phyloP scores from a whole-genome alignment of 176 grass and related monocot species.

The Oryza glumipatula region DNA sequence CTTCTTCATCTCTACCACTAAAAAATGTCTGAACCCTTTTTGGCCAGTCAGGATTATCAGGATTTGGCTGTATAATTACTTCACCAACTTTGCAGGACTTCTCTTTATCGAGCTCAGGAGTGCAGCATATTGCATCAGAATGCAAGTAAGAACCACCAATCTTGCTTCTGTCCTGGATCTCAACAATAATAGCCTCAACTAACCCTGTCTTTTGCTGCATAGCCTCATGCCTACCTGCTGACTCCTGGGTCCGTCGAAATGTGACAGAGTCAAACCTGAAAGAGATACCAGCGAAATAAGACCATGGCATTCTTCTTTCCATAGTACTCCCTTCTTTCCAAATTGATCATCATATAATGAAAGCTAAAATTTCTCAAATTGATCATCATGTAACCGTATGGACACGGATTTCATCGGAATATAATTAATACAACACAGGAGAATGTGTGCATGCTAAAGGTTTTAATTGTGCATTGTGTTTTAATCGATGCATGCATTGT shows the following conservation, averaged over 20 bases:
- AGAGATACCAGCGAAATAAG: constrained; percentile 28
- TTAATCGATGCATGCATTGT: too few relatives aligned
- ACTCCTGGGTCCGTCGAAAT: constrained; percentile 76
- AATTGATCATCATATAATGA: too few relatives aligned
- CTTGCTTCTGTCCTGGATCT: constrained; percentile 94
- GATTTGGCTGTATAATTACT: constrained; percentile 89
- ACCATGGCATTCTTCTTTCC: neutral
- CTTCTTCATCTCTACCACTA: constrained; percentile 70
- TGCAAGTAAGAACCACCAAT: constrained; percentile 89
- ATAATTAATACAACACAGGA: too few relatives aligned
- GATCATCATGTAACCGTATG: too few relatives aligned
- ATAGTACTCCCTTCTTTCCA: neutral
- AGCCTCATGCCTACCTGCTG: constrained; percentile 58
- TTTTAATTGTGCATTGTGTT: too few relatives aligned
- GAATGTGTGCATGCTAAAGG: too few relatives aligned
- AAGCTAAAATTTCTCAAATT: too few relatives aligned
- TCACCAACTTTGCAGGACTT: constrained; percentile 82
- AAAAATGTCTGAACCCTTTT: constrained; percentile 96
- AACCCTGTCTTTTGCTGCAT: constrained; percentile 98
- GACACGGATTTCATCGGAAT: too few relatives aligned
- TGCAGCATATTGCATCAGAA: constrained; percentile 94
- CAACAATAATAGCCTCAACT: constrained; percentile 94
- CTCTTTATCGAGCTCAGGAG: constrained; percentile 65
- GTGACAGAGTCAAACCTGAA: constrained; percentile 88
- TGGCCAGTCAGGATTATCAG: constrained; percentile 83